These are phyloP conservation scores for Aphanomyces astaci DNA, from an alignment of 352 stramenopile species.

Conservation along the genomic window DNA sequence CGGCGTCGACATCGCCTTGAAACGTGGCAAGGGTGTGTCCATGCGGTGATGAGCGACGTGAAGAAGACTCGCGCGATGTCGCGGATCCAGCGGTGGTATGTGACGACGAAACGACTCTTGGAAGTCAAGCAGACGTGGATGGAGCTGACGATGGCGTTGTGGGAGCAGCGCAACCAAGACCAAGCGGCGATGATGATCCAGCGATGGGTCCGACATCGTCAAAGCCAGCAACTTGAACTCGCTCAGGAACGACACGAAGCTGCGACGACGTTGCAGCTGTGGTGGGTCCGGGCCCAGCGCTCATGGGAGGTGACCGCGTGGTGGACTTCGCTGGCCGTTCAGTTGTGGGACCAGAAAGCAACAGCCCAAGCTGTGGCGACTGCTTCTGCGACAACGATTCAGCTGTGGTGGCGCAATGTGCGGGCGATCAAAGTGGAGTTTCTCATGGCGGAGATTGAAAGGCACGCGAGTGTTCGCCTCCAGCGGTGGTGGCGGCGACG, in stretches of 20 bases:
- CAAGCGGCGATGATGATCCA: conserved; percentile 4
- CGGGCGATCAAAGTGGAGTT: not conserved
- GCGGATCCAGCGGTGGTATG: conserved; percentile 13
- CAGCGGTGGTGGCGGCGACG: not conserved
- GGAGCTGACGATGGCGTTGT: conserved; percentile 1
- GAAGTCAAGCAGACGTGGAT: conserved; percentile 5
- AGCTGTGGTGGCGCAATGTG: not conserved
- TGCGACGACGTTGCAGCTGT: conserved; percentile 18
- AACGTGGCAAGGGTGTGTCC: not conserved
- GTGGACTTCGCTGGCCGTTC: not conserved
- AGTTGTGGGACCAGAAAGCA: not conserved
- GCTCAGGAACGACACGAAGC: not conserved
- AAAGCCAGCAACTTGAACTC: not conserved
- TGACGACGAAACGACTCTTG: not conserved
- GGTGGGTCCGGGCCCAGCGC: not conserved
- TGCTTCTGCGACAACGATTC: not conserved
- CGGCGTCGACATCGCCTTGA: not conserved
- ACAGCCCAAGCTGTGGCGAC: not conserved
- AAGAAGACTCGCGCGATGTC: not conserved
- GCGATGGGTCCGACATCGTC: not conserved
- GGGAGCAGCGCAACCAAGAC: not conserved
- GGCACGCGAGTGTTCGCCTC: not conserved
- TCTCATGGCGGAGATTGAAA: not conserved
- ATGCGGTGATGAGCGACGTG: not conserved
- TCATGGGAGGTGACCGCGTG: not conserved